Conservation (phyloP, 352 stramenopile genomes). For the Peronospora belbahrii region DNA sequence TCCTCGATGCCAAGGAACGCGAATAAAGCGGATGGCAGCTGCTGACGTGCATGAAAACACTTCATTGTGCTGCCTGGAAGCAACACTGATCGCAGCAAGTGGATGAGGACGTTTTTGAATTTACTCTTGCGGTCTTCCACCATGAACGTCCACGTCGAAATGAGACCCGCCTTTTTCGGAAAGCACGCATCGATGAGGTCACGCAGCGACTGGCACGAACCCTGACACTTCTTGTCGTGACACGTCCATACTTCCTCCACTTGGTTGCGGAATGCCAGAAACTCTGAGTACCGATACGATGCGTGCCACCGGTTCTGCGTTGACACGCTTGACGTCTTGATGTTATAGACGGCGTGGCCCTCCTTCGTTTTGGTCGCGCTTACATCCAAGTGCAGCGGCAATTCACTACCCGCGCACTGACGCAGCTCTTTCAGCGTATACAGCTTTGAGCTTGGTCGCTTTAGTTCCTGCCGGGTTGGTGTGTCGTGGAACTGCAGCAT, state of each 20-base stretch:
- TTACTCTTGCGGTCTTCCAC: conserved; percentile 48
- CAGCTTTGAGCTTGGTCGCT: conserved; percentile 27
- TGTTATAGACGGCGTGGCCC: conserved; percentile 50
- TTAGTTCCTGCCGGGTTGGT: conserved; percentile 5
- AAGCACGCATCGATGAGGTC: conserved; percentile 55
- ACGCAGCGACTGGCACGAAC: conserved; percentile 62
- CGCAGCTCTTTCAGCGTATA: conserved; percentile 44
- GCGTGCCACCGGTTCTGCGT: conserved; percentile 46
- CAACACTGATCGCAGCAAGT: conserved; percentile 57
- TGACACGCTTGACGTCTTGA: conserved; percentile 39
- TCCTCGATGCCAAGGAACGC: conserved; percentile 51
- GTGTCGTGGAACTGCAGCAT: conserved; percentile 26
- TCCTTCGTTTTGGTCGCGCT: conserved; percentile 35
- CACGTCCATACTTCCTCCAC: conserved; percentile 55
- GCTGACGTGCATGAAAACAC: conserved; percentile 41
- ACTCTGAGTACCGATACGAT: conserved; percentile 63
- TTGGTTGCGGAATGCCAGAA: conserved; percentile 49
- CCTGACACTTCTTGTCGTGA: conserved; percentile 43
- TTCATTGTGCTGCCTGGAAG: conserved; percentile 63
- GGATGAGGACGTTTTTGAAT: conserved; percentile 58
- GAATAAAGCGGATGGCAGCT: conserved; percentile 43
- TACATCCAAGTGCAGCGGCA: conserved; percentile 48
- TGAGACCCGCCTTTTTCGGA: conserved; percentile 40
- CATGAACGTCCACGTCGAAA: conserved; percentile 39
- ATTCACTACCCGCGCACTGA: conserved; percentile 29